A percentile compares a stretch with the other conserved stretches of the same genome.
phyloP scores from a whole-genome alignment of 768 basidiomycete species.

The Chalciporus piperatus region DNA sequence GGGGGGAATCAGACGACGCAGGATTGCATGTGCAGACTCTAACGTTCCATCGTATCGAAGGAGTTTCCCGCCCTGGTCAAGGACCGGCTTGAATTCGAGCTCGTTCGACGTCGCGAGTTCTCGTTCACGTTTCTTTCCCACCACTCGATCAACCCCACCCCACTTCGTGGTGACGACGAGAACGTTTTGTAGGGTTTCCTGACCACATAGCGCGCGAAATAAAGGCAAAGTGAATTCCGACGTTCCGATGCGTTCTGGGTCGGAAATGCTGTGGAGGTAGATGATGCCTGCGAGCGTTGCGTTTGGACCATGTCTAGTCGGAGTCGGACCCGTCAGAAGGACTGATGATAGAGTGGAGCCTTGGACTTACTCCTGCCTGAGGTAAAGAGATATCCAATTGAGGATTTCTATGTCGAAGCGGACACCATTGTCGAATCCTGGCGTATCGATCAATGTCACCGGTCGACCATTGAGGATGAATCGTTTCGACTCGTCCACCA shows the following conservation, averaged over 20 bases:
- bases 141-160: constrained; percentile 31
- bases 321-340: too few species aligned
- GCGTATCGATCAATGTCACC: too few species aligned
- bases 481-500: too few species aligned
- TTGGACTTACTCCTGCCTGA: too few species aligned
- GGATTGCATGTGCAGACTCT: constrained; percentile 39
- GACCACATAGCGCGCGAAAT: constrained; percentile 47
- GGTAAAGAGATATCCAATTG: too few species aligned
- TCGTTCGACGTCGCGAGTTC: constrained; percentile 35
- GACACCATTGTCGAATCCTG: too few species aligned
- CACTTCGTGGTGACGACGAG: constrained; percentile 49
- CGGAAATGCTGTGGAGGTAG: constrained; percentile 47
- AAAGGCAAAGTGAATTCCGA: constrained; percentile 42
- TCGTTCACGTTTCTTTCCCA: constrained; percentile 36
- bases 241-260: constrained; percentile 43
- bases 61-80: constrained; percentile 44
- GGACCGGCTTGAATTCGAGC: constrained; percentile 45
- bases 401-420: too few species aligned
- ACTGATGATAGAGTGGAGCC: too few species aligned
- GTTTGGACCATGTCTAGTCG: constrained; percentile 12
- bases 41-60: constrained; percentile 37
- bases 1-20: constrained; percentile 36
- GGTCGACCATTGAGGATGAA: too few species aligned
- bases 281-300: constrained; percentile 41
- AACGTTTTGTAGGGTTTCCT: constrained; percentile 40